These are phyloP conservation scores for Quercus aquifolioides DNA, from an alignment of 306 rosid genomes.

Conservation along the genomic window DNA sequence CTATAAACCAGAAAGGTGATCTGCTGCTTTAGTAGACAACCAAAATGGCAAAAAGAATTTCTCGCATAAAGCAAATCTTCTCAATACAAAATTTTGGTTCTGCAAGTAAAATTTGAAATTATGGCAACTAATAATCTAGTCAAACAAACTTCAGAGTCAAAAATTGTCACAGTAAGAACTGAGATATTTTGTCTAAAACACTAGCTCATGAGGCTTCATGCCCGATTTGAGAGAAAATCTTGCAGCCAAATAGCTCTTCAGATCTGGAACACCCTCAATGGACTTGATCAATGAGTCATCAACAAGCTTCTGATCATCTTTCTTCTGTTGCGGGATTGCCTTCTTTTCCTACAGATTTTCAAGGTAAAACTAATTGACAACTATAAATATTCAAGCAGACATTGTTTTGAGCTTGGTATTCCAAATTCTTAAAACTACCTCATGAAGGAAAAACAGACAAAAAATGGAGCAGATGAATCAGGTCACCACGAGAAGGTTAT, in stretches of 20 bases:
- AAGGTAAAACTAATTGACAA: not conserved
- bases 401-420: too few relatives aligned
- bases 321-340: not conserved
- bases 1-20: not conserved
- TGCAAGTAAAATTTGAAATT: not conserved
- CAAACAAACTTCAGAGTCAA: not conserved
- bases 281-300: not conserved
- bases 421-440: not conserved
- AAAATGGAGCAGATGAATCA: not conserved
- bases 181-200: not conserved
- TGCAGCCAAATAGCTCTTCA: conserved; percentile 1
- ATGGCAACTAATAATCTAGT: not conserved
- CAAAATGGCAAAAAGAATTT: not conserved
- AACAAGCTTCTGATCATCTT: not conserved
- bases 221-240: not conserved
- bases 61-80: not conserved
- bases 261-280: not conserved
- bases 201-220: not conserved
- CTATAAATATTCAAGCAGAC: not conserved
- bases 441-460: not conserved
- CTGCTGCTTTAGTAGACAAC: not conserved
- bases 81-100: not conserved
- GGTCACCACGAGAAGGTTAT: not conserved
- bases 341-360: not conserved
- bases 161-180: not conserved